Evolutionary conservation across 176 grass and related monocot genomes (phyloP).

Genomic region (Hsuehochloa calcarea): DNA sequence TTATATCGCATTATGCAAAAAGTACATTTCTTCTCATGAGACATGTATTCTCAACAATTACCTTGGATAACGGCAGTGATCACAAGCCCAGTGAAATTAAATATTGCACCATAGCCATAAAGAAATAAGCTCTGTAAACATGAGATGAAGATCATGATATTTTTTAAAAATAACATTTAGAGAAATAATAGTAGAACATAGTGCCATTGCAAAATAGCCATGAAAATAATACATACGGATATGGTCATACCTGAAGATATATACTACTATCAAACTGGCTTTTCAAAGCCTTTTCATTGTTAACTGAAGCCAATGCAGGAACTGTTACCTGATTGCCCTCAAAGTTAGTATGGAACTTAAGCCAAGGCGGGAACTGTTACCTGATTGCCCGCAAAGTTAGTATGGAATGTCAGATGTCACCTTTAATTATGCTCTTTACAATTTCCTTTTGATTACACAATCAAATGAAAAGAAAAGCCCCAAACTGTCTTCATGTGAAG

Average conservation of each 20-base stretch:
- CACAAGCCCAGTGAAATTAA: conserved; percentile 84
- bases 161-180: background rate
- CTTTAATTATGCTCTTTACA: background rate
- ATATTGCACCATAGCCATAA: conserved; percentile 92
- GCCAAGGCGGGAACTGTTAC: conserved; percentile 86
- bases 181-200: conserved; percentile 6
- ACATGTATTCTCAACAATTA: conserved; percentile 37
- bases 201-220: background rate
- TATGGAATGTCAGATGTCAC: conserved; percentile 6
- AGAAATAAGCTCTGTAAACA: conserved; percentile 92
- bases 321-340: conserved; percentile 63
- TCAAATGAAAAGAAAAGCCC: background rate
- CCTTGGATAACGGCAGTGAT: conserved; percentile 77
- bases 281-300: conserved; percentile 95
- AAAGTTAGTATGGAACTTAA: conserved; percentile 54
- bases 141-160: conserved; percentile 13
- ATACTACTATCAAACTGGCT: conserved; percentile 96
- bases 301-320: conserved; percentile 90
- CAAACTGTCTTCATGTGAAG: background rate
- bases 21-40: background rate
- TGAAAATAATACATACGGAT: conserved; percentile 4
- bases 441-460: background rate
- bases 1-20: background rate
- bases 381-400: conserved; percentile 44
- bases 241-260: conserved; percentile 84